A percentile compares a stretch with the other conserved stretches of the same genome.
These are phyloP conservation scores for Hamamelis virginiana DNA, from an alignment of 164 flowering plant species.

Conservation along the genomic window DNA sequence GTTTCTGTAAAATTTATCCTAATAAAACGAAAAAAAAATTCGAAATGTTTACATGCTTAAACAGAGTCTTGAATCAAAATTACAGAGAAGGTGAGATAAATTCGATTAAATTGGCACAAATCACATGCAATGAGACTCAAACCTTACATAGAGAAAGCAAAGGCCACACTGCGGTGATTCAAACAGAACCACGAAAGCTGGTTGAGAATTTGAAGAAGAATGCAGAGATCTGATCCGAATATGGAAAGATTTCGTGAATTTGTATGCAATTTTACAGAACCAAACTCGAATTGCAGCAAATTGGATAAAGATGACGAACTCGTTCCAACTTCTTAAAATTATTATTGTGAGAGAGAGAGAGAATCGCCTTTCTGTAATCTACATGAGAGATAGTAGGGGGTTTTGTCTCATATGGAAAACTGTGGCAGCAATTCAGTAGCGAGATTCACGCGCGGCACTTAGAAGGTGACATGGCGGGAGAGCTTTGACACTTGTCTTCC, in stretches of 20 bases:
- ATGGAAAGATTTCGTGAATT: not conserved
- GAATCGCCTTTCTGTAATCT: no score
- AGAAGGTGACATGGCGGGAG: constrained; percentile 20
- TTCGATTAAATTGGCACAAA: no score
- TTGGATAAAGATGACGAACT: not conserved
- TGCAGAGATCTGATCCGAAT: not conserved
- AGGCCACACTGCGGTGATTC: not conserved
- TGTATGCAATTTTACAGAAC: no score
- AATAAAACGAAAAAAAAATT: no score
- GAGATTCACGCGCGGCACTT: constrained; percentile 21
- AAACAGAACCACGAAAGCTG: not conserved
- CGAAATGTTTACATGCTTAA: no score
- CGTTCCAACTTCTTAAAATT: not conserved
- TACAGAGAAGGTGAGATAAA: no score
- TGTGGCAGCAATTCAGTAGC: constrained; percentile 15
- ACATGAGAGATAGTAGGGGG: not conserved
- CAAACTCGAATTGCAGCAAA: not conserved
- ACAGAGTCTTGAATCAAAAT: no score
- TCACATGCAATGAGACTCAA: not conserved
- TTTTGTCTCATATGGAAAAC: not conserved
- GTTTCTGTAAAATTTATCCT: no score
- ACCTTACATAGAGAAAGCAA: not conserved
- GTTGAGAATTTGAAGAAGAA: not conserved
- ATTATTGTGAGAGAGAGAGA: not conserved
- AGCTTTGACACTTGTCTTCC: not conserved